Conservation (phyloP, 2,329 filamentous ascomycete genomes). For the Chrysosporium queenslandicum region DNA sequence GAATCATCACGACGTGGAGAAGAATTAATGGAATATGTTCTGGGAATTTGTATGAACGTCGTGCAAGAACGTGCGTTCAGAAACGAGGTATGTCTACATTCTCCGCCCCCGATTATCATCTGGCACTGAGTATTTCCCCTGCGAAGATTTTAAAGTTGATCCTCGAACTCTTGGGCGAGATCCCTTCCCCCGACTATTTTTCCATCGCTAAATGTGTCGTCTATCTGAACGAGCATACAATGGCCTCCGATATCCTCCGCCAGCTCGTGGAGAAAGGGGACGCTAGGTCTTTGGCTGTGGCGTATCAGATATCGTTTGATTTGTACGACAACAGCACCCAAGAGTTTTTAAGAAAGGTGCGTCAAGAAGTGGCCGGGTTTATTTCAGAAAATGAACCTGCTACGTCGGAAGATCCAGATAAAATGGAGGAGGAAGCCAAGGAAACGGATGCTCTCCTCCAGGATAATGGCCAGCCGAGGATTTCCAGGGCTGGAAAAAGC, state of each 20-base stretch:
- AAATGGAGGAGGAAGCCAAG: conserved; percentile 43
- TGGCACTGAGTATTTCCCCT: neutral
- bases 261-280: conserved; percentile 73
- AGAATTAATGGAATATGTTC: conserved; percentile 90
- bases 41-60: conserved; percentile 95
- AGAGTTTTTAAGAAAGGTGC: conserved; percentile 85
- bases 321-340: conserved; percentile 98
- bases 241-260: conserved; percentile 76
- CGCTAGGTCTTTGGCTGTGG: conserved; percentile 66
- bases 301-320: conserved; percentile 97
- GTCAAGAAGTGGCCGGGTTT: conserved; percentile 60
- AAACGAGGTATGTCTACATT: conserved; percentile 45
- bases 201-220: conserved; percentile 97
- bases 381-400: conserved; percentile 34
- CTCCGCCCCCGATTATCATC: neutral
- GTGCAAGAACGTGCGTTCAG: conserved; percentile 86
- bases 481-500: conserved; percentile 30
- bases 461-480: conserved; percentile 36
- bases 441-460: conserved; percentile 45
- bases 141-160: conserved; percentile 73
- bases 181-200: conserved; percentile 90
- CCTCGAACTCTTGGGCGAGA: conserved; percentile 87
- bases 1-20: conserved; percentile 57
- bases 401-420: conserved; percentile 35
- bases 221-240: conserved; percentile 81